Conservation (phyloP, 768 basidiomycete genomes). For the Suillus occidentalis region DNA sequence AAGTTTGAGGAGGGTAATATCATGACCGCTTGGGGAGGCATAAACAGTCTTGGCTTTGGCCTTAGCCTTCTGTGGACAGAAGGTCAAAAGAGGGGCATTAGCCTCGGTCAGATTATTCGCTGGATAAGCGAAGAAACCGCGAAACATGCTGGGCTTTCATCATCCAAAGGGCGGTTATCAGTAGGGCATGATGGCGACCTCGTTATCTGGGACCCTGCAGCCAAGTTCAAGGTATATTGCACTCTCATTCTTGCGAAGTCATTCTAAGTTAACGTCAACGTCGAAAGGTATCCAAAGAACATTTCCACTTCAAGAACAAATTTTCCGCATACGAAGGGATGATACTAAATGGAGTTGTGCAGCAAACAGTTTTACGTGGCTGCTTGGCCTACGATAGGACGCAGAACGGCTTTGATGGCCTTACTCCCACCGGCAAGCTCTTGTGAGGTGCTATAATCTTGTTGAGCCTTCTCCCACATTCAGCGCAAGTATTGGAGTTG, state of each 20-base stretch:
- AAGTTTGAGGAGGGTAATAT: slow-evolving; percentile 73
- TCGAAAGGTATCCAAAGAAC: slow-evolving; percentile 67
- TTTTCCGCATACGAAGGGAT: slow-evolving; percentile 86
- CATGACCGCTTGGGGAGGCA: slow-evolving; percentile 94
- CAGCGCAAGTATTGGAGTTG: neutral
- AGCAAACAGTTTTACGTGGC: slow-evolving; percentile 81
- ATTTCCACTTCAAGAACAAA: slow-evolving; percentile 90
- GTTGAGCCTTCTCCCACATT: neutral
- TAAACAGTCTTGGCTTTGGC: slow-evolving; percentile 88
- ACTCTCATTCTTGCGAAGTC: neutral
- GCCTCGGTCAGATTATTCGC: slow-evolving; percentile 60
- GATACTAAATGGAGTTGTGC: slow-evolving; percentile 66
- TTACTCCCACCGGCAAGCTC: slow-evolving; percentile 38
- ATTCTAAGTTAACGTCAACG: slow-evolving; percentile 8
- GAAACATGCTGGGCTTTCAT: slow-evolving; percentile 70
- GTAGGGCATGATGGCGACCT: slow-evolving; percentile 86
- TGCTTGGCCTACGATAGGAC: slow-evolving; percentile 55
- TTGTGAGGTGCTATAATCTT: slow-evolving; percentile 23
- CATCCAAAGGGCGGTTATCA: slow-evolving; percentile 68
- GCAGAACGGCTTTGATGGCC: slow-evolving; percentile 36
- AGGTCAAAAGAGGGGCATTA: slow-evolving; percentile 48
- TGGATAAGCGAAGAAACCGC: slow-evolving; percentile 81
- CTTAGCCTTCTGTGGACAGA: slow-evolving; percentile 90
- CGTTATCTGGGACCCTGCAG: slow-evolving; percentile 75
- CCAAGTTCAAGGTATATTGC: slow-evolving; percentile 39